Evolutionary conservation across 768 basidiomycete species (phyloP).

Genomic region (Cytidiella melzeri): DNA sequence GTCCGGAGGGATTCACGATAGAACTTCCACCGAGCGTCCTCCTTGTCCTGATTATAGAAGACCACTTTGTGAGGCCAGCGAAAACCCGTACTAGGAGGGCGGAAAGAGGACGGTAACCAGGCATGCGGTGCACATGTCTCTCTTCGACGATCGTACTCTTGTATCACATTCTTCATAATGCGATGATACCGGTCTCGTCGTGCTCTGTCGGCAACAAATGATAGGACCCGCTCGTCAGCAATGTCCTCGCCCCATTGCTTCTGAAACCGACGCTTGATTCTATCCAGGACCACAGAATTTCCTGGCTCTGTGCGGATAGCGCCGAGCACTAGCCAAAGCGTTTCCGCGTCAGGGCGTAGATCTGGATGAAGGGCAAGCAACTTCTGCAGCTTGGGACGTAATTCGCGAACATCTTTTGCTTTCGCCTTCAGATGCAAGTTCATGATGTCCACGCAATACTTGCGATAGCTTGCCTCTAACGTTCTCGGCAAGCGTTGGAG

Average conservation of each 20-base stretch:
- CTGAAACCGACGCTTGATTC: conserved; percentile 29
- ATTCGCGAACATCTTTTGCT: conserved; percentile 35
- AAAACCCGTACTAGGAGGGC: not conserved
- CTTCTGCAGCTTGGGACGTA: conserved; percentile 36
- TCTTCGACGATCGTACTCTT: conserved; percentile 9
- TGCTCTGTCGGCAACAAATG: conserved; percentile 52
- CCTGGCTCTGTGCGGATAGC: conserved; percentile 45
- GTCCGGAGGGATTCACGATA: not conserved
- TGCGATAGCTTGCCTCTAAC: conserved; percentile 30
- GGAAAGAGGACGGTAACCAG: not conserved
- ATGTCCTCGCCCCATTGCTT: conserved; percentile 49
- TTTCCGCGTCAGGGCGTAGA: conserved; percentile 52
- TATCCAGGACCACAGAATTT: conserved; percentile 31
- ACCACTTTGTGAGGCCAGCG: not conserved
- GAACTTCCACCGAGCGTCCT: not conserved
- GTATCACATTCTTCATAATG: conserved; percentile 7
- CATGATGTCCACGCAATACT: conserved; percentile 44
- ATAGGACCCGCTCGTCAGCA: conserved; percentile 52
- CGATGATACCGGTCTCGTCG: conserved; percentile 40
- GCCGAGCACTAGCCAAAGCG: conserved; percentile 52
- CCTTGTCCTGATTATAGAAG: not conserved
- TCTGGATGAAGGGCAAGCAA: conserved; percentile 41
- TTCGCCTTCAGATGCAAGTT: conserved; percentile 38
- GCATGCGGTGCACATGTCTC: not conserved
- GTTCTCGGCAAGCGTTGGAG: conserved; percentile 41